These are phyloP conservation scores for Collybiopsis luxurians DNA, from an alignment of 768 basidiomycete genomes.

Conservation along the genomic window DNA sequence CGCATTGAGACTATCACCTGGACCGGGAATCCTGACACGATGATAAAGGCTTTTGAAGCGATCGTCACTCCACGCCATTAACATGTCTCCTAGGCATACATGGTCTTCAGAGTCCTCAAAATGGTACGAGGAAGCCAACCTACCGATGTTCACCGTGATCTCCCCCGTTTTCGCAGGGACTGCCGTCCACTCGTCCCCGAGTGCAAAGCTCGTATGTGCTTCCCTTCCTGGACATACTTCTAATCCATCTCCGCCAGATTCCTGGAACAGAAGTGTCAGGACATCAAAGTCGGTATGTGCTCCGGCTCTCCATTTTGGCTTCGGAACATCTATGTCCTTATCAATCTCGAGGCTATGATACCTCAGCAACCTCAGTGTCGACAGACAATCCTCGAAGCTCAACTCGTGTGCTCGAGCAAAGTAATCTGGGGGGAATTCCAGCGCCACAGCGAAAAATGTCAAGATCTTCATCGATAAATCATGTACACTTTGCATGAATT, in stretches of 20 bases:
- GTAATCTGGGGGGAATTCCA: background rate
- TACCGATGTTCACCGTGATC: background rate
- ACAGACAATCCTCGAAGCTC: background rate
- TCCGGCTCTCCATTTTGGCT: background rate
- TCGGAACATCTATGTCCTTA: background rate
- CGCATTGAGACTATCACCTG: background rate
- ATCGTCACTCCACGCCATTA: constrained; percentile 7
- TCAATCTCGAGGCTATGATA: background rate
- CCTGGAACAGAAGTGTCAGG: background rate
- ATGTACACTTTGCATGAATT: background rate
- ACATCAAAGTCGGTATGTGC: constrained; percentile 1
- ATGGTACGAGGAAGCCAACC: background rate
- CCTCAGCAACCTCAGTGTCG: background rate
- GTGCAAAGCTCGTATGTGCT: background rate
- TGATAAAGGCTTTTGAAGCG: constrained; percentile 6
- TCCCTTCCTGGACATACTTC: background rate
- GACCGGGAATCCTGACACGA: background rate
- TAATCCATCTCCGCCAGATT: background rate
- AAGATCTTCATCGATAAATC: background rate
- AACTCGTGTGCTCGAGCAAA: background rate
- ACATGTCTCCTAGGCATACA: constrained; percentile 1
- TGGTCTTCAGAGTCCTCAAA: background rate
- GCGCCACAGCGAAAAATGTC: background rate
- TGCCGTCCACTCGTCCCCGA: background rate
- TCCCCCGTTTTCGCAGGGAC: background rate